Conservation (phyloP, 495 filamentous ascomycete genomes). For the Rhypophila decipiens region DNA sequence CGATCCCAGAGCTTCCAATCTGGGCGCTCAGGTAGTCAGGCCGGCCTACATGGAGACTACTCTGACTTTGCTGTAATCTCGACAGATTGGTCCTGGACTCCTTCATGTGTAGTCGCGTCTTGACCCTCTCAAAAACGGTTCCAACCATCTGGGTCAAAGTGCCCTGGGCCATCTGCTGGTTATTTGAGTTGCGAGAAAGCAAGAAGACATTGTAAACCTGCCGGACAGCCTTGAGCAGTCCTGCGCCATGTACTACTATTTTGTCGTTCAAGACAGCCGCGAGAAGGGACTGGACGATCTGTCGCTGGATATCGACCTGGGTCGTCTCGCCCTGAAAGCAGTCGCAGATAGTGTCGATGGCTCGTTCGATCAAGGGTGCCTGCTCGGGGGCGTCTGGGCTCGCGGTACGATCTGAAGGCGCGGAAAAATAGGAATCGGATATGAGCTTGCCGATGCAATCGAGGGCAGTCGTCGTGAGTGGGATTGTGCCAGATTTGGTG, state of each 20-base stretch:
- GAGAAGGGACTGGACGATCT: constrained; percentile 94
- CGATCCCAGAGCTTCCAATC: constrained; percentile 27
- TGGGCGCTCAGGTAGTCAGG: constrained; percentile 31
- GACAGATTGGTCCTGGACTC: constrained; percentile 56
- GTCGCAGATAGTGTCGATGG: constrained; percentile 98
- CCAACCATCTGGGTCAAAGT: constrained; percentile 98
- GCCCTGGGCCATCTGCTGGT: constrained; percentile 94
- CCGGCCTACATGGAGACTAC: constrained; percentile 39
- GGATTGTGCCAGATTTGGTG: constrained; percentile 74
- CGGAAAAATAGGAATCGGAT: constrained; percentile 94
- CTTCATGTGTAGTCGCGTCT: constrained; percentile 78
- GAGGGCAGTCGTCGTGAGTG: constrained; percentile 79
- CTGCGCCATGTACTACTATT: constrained; percentile 94
- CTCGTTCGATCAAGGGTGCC: constrained; percentile 76
- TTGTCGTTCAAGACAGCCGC: constrained; percentile 97
- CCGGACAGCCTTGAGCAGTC: constrained; percentile 93
- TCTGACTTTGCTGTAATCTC: constrained; percentile 42
- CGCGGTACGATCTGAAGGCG: constrained; percentile 47
- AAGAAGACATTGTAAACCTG: constrained; percentile 99
- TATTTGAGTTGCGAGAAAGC: constrained; percentile 79
- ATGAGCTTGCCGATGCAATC: constrained; percentile 99
- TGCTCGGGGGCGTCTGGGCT: constrained; percentile 44
- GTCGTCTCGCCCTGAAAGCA: constrained; percentile 97
- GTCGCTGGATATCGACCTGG: constrained; percentile 81
- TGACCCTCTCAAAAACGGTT: constrained; percentile 93